phyloP scores from a whole-genome alignment of 257 asterid genomes.

The Fraxinus anomala region DNA sequence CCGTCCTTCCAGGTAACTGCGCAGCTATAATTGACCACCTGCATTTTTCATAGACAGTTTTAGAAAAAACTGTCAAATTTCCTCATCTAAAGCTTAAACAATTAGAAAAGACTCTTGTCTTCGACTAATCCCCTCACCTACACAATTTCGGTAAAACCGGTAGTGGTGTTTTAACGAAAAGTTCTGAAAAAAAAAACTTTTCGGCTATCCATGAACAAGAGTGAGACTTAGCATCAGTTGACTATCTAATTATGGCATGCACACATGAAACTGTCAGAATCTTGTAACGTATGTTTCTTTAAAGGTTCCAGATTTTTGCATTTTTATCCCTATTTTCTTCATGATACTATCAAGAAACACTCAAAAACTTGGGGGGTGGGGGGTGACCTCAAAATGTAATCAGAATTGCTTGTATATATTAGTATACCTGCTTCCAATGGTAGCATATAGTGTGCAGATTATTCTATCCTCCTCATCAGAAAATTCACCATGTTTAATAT shows the following conservation, averaged over 20 bases:
- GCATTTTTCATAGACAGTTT: background rate
- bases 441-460: background rate
- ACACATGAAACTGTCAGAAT: background rate
- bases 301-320: no score
- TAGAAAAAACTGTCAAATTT: no score
- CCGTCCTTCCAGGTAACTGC: conserved; percentile 16
- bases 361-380: background rate
- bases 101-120: no score
- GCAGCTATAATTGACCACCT: conserved; percentile 25
- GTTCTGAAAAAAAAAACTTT: no score
- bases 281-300: background rate
- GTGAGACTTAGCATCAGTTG: background rate
- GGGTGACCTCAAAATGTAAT: no score
- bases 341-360: no score
- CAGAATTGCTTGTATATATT: no score
- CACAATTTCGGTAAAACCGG: no score
- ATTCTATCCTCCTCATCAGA: background rate
- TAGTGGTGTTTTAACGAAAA: no score
- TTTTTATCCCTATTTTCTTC: no score
- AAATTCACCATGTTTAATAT: conserved; percentile 20
- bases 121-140: no score
- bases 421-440: background rate
- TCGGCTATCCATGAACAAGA: background rate
- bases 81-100: no score
- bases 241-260: background rate